These are phyloP conservation scores for Diospyros lotus DNA, from an alignment of 148 eudicot genomes.

Conservation along the genomic window DNA sequence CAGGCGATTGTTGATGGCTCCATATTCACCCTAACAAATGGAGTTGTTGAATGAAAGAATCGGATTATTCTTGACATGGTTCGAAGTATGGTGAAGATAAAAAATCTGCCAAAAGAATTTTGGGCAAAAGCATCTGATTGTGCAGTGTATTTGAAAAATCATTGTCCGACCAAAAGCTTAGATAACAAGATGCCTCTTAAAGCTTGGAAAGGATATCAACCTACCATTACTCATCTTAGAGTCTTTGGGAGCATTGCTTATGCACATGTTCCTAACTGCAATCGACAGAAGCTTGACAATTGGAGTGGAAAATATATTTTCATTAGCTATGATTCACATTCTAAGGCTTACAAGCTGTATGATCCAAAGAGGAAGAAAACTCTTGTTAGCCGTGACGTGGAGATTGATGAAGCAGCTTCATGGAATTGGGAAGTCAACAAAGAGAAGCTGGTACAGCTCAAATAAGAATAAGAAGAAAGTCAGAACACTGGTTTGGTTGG, in stretches of 20 bases:
- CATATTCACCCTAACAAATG: neutral
- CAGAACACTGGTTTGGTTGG: too few relatives aligned
- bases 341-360: neutral
- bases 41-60: neutral
- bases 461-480: neutral
- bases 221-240: neutral
- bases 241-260: neutral
- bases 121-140: neutral
- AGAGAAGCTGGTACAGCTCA: neutral
- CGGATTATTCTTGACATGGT: too few relatives aligned
- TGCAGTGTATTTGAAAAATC: neutral
- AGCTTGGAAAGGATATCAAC: neutral
- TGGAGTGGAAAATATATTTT: neutral
- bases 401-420: neutral
- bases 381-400: neutral
- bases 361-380: neutral
- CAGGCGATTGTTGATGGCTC: neutral
- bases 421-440: neutral
- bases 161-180: neutral
- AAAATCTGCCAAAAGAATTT: neutral
- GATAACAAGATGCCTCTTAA: neutral
- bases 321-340: neutral
- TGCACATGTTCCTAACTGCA: neutral
- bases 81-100: neutral
- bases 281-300: neutral